Base-by-base conservation (phyloP, 208 protist species). In the Crithidia sp. region DNA sequence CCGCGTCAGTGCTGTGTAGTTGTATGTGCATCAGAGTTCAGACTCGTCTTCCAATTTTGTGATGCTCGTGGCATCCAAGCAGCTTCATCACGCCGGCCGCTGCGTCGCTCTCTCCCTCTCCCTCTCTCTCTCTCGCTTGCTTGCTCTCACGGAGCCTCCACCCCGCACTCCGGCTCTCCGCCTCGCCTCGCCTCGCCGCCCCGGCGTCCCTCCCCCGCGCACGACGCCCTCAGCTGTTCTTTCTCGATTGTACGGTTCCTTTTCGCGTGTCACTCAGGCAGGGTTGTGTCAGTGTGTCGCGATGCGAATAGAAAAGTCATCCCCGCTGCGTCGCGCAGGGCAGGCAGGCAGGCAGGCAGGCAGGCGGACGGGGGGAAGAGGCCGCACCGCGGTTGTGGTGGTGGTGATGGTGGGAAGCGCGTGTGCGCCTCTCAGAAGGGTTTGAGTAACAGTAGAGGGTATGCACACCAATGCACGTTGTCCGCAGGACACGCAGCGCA, bases 211-310 rank as follows among this genome's bases (percentile, higher is more conserved):
- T 28, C 28, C 28, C 28, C 28, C 28, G 28, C 28, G 28, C 28
- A n/a, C 61, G 28, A 47, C 67, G 47, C 54, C 55, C 77, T 62
- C 57, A 89, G 88, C 37, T 96, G 60, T 36, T 83, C 76, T 28
- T 71, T 83, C 77, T 97, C 91, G 55, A 94, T 67, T 54, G 94
- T 65, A 50, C 78, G 74, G 63, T 91, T 94, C 28, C 41, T 85
- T 41, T 76, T 69, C 71, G 71, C 71, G 37, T 76, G 69, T 61
- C 92, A 90, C 41, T 95, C 73, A 81, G 91, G 82, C 13, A 28
- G 28, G 1, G 77, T 47, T 43, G 67, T 84, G n/a, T 67, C 77
- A 73, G 52, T 87, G 71, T 72, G 59, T 62, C 60, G 67, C 49
- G 40, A 89, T 73, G 61, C 72, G 77, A 78, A 61, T 77, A 67